phyloP scores from a whole-genome alignment of 768 basidiomycete species.

The Pisolithus microcarpus region DNA sequence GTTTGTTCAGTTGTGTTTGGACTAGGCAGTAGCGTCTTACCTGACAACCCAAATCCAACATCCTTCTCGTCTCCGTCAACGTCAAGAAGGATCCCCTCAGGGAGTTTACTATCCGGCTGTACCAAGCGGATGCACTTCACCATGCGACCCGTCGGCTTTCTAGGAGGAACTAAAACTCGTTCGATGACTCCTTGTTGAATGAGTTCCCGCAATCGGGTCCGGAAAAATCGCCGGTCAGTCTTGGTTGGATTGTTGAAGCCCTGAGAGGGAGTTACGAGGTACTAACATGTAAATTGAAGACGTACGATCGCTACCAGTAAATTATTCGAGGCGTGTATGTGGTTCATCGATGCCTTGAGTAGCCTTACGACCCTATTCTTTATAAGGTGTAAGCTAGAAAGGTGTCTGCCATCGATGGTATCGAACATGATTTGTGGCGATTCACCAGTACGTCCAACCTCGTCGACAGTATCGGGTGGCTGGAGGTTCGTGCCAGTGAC shows the following conservation, averaged over 20 bases:
- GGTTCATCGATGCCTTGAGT: conserved; percentile 60
- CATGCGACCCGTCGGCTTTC: conserved; percentile 37
- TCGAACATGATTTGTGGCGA: conserved; percentile 50
- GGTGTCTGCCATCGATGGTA: conserved; percentile 69
- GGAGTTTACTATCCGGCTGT: conserved; percentile 30
- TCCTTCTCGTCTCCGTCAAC: conserved; percentile 38
- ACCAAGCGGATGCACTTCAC: conserved; percentile 67
- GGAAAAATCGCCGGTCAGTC: conserved; percentile 78
- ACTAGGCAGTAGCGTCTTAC: conserved; percentile 9
- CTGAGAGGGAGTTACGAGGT: conserved; percentile 31
- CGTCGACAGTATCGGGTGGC: conserved; percentile 10
- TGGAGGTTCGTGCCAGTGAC: conserved; percentile 9
- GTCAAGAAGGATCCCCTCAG: conserved; percentile 31
- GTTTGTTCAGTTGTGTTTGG: neutral
- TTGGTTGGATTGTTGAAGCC: conserved; percentile 71
- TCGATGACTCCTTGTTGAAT: conserved; percentile 70
- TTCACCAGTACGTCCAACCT: conserved; percentile 13
- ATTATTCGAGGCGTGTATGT: conserved; percentile 68
- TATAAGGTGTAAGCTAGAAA: conserved; percentile 69
- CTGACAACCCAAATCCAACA: conserved; percentile 14
- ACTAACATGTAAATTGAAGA: conserved; percentile 3
- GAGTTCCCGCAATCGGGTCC: conserved; percentile 64
- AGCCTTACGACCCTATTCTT: conserved; percentile 65
- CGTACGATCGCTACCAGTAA: conserved; percentile 72
- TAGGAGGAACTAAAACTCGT: conserved; percentile 61